Base-by-base conservation (phyloP, 1,284 basidiomycete genomes). In the Ganoderma lingzhi region DNA sequence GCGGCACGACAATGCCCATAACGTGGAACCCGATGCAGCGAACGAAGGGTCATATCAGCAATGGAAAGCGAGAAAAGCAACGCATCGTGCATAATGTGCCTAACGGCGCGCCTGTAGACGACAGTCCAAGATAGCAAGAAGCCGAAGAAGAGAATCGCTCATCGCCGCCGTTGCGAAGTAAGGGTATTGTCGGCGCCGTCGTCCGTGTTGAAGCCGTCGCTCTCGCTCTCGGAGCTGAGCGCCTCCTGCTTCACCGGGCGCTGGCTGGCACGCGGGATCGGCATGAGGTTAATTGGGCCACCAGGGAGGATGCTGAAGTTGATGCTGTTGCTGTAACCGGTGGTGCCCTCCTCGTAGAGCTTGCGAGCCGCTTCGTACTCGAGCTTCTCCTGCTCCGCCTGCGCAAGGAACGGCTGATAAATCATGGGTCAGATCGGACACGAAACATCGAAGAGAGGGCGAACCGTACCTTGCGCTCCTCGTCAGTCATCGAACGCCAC, bases 321-420 rank as follows among this genome's bases (percentile, higher is more conserved):
- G 85, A 91, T 93, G 78, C 85, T 92, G 51, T 88, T 87, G 17
- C 88, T 88, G 74, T 90, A 88, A 2, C 87, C 90, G 17, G 88
- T 86, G 41, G 90, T 88, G 68, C 93, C 93, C 76, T 95, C 93
- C 79, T 96, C 94, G 77, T 96, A 96, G 62, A 94, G 76, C 78
- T 93, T 87, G 66, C 93, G 85, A 45, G 93, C 92, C 28, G 89
- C 85, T 77, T 96, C 95, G 80, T 97, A 97, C 74, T 95, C 93
- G 82, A 95, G 90, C 84, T 96, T 97, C 86, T 96, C 95, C 78
- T 93, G 92, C 80, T 96, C 95, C 14, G 95, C 95, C 80, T 95
- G 94, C 32, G 92, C 91, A 61, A 97, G 85, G 86, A 95, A 97
- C 0, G 96, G 95, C 95, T 96, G 73, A 67, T 45, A 63, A 23